phyloP scores from a whole-genome alignment of 2,329 filamentous ascomycete species.

The Bipolaris bicolor region DNA sequence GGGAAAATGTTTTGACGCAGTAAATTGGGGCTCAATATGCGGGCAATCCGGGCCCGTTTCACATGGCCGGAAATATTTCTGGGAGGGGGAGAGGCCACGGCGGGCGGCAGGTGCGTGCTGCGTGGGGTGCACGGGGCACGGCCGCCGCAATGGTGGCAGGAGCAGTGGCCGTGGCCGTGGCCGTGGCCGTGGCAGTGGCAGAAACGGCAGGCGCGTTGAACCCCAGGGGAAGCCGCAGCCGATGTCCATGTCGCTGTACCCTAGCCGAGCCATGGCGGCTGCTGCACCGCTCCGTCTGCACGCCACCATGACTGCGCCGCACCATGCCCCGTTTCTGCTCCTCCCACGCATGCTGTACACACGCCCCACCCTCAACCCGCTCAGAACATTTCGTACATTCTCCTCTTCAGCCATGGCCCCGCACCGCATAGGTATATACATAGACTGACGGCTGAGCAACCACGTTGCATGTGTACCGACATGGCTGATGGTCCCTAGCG shows the following conservation, averaged over 20 bases:
- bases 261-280: constrained; percentile 21
- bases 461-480: constrained; percentile 12
- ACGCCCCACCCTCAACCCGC: constrained; percentile 4
- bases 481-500: constrained; percentile 37
- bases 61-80: constrained; percentile 15
- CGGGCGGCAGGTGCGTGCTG: neutral
- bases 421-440: constrained; percentile 36
- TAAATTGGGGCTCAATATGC: constrained; percentile 25
- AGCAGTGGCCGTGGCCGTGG: too few species aligned
- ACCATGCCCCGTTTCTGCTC: constrained; percentile 18
- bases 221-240: constrained; percentile 14
- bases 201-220: constrained; percentile 16
- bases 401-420: constrained; percentile 36
- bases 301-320: neutral
- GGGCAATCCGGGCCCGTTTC: constrained; percentile 21
- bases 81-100: neutral
- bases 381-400: constrained; percentile 5
- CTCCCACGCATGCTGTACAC: constrained; percentile 17
- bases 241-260: neutral
- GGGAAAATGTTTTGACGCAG: constrained; percentile 16
- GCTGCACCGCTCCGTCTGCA: neutral
- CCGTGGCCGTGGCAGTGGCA: too few species aligned
- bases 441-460: constrained; percentile 18
- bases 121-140: neutral
- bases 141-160: too few species aligned